A percentile compares a stretch with the other conserved stretches of the same genome.
Evolutionary conservation across 148 eudicot genomes (phyloP).

Genomic region (Camellia sinensis): DNA sequence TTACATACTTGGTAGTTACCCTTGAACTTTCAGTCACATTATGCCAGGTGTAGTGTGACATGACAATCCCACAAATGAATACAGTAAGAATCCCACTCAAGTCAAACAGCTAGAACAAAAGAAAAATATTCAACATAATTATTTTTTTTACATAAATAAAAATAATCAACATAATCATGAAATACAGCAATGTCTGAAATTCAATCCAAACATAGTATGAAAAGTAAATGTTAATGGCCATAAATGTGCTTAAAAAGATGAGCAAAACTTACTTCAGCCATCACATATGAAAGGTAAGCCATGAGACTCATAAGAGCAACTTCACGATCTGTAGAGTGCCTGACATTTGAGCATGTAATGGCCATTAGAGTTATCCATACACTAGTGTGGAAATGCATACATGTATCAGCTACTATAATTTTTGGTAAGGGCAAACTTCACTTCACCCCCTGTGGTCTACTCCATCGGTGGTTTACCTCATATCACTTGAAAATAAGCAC

Average conservation of each 20-base stretch:
- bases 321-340: slow-evolving; percentile 53
- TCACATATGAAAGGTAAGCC: slow-evolving; percentile 58
- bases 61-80: slow-evolving; percentile 60
- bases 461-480: too few relatives aligned
- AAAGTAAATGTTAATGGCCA: background rate
- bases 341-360: slow-evolving; percentile 22
- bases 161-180: background rate
- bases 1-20: slow-evolving; percentile 43
- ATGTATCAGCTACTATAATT: background rate
- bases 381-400: background rate
- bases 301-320: slow-evolving; percentile 53
- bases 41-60: slow-evolving; percentile 70
- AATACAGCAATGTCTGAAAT: background rate
- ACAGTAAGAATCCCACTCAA: slow-evolving; percentile 64
- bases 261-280: slow-evolving; percentile 43
- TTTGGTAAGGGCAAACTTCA: background rate
- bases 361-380: background rate
- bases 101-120: slow-evolving; percentile 38
- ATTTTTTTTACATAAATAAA: too few relatives aligned
- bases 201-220: background rate
- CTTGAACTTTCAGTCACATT: slow-evolving; percentile 59
- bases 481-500: too few relatives aligned
- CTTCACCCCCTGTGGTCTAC: too few relatives aligned
- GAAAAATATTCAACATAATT: background rate
- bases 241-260: background rate